phyloP scores from a whole-genome alignment of 164 flowering plant genomes.

The Vitis labrusca region DNA sequence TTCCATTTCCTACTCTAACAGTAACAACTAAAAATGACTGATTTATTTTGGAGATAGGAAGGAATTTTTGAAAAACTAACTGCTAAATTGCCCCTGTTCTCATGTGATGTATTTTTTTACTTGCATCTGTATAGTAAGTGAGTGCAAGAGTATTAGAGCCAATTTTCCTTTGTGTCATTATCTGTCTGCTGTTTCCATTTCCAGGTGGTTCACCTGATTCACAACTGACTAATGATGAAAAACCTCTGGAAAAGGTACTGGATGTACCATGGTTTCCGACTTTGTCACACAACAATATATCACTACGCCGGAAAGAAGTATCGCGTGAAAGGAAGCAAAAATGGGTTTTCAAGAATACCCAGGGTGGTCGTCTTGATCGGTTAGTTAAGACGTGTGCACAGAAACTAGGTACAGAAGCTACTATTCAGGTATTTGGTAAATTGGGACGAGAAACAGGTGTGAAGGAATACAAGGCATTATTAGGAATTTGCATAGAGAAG shows the following conservation, averaged over 20 bases:
- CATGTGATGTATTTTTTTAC: neutral
- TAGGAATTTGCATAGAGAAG: slow-evolving; percentile 50
- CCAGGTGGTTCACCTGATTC: slow-evolving; percentile 17
- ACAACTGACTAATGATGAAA: slow-evolving; percentile 7
- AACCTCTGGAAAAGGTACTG: slow-evolving; percentile 20
- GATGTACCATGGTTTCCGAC: slow-evolving; percentile 48
- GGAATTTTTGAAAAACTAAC: too few relatives aligned
- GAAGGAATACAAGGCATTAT: slow-evolving; percentile 65
- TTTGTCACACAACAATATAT: slow-evolving; percentile 8
- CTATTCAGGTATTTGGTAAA: slow-evolving; percentile 53
- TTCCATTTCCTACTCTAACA: too few relatives aligned
- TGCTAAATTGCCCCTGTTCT: neutral
- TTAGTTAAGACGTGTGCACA: slow-evolving; percentile 49
- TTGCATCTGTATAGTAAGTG: neutral
- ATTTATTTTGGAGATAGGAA: too few relatives aligned
- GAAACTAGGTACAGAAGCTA: slow-evolving; percentile 54
- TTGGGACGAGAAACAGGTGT: slow-evolving; percentile 64
- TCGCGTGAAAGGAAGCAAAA: slow-evolving; percentile 63
- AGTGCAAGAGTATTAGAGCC: too few relatives aligned
- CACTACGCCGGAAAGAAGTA: slow-evolving; percentile 50
- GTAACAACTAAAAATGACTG: too few relatives aligned
- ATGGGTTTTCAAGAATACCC: slow-evolving; percentile 51
- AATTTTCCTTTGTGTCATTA: too few relatives aligned
- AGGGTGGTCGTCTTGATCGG: slow-evolving; percentile 30
- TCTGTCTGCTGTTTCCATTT: neutral